Conservation (phyloP, 305 asterid genomes). For the Solanum hybrid region DNA sequence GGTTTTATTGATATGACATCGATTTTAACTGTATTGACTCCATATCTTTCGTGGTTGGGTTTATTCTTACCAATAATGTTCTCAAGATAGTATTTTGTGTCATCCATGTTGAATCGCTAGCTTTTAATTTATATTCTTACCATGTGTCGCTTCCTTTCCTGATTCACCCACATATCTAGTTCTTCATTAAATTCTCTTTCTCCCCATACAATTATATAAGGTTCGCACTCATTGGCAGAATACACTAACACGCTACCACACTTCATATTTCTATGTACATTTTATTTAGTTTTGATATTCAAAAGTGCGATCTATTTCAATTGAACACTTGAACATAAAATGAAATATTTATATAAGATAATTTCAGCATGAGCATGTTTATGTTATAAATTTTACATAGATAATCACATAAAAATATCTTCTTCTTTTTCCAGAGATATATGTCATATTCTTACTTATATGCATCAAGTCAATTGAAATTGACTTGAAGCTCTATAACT, state of each 20-base stretch:
- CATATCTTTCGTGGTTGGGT: background rate
- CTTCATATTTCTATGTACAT: background rate
- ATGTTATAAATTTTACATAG: background rate
- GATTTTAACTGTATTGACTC: background rate
- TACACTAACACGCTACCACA: background rate
- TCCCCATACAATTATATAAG: background rate
- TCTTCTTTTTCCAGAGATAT: background rate
- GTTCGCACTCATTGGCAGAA: background rate
- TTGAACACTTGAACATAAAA: background rate
- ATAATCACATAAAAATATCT: background rate
- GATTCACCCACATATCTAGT: background rate
- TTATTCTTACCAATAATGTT: background rate
- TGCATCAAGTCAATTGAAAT: background rate
- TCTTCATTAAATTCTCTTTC: too few species aligned
- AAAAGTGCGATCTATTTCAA: background rate
- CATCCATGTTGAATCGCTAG: background rate
- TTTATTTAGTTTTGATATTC: background rate
- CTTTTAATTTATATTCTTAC: background rate
- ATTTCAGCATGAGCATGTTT: background rate
- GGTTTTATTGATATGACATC: background rate
- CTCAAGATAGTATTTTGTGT: background rate
- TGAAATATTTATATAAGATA: background rate
- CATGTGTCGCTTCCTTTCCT: background rate
- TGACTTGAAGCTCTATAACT: background rate
- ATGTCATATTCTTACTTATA: background rate